Conservation (phyloP, 2,329 filamentous ascomycete genomes). For the Daldinia eschscholtzii region DNA sequence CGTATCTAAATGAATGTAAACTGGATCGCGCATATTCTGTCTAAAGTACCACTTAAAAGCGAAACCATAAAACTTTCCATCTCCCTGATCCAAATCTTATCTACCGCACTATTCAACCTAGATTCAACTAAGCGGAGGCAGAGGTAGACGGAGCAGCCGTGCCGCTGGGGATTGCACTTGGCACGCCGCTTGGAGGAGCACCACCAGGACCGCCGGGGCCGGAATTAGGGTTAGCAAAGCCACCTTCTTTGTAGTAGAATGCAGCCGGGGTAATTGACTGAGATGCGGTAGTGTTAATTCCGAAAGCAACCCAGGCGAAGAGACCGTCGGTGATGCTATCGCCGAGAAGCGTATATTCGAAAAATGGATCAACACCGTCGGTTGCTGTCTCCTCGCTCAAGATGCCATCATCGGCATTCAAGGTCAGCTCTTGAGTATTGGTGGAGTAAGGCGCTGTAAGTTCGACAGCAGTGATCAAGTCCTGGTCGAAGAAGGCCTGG, state of each 20-base stretch:
- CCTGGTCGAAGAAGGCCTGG: not conserved
- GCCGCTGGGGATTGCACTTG: not conserved
- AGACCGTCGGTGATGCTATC: slow-evolving; percentile 65
- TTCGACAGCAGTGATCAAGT: not conserved
- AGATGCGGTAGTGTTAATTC: slow-evolving; percentile 56
- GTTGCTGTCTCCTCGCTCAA: slow-evolving; percentile 31
- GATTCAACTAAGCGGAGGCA: not conserved
- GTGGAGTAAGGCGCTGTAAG: not conserved
- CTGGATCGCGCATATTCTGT: not conserved
- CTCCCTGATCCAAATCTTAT: not conserved
- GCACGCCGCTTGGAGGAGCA: not conserved
- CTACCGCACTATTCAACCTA: no score
- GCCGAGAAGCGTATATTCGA: slow-evolving; percentile 70
- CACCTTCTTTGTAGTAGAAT: slow-evolving; percentile 2
- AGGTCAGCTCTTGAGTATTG: not conserved
- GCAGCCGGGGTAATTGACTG: slow-evolving; percentile 12
- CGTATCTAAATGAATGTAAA: not conserved
- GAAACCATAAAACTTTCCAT: not conserved
- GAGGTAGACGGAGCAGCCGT: not conserved
- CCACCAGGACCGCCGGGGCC: not conserved
- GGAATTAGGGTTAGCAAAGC: not conserved
- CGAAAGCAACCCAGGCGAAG: slow-evolving; percentile 67
- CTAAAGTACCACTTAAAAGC: not conserved
- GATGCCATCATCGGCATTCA: not conserved
- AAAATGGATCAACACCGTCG: slow-evolving; percentile 49